These are phyloP conservation scores for Aureobasidium sp. DNA, from an alignment of 2,329 filamentous ascomycete genomes.

Conservation along the genomic window DNA sequence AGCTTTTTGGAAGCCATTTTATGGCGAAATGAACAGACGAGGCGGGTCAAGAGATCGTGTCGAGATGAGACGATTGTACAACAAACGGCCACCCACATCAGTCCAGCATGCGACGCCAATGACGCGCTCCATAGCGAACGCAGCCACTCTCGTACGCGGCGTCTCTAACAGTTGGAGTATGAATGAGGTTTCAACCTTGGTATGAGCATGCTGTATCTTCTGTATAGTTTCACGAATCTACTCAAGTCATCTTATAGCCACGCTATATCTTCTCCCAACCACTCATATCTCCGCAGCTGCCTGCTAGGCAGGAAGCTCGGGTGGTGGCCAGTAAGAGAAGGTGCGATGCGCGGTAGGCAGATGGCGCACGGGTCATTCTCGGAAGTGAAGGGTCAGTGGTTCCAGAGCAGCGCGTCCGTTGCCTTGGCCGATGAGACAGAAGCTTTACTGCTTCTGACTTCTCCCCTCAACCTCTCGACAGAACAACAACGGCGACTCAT, in stretches of 20 bases:
- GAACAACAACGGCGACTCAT: neutral
- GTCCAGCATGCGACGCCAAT: neutral
- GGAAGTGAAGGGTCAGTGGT: neutral
- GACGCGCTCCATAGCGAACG: constrained; percentile 9
- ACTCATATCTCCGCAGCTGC: neutral
- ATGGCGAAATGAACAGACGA: neutral
- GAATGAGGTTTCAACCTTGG: neutral
- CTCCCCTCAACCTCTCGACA: neutral
- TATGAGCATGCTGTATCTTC: neutral
- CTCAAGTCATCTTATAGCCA: neutral
- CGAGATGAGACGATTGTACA: constrained; percentile 6
- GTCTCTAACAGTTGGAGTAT: neutral
- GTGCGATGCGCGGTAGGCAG: neutral
- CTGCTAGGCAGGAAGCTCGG: neutral
- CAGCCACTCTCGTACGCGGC: neutral
- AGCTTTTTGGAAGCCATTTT: constrained; percentile 40
- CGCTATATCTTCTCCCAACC: no score
- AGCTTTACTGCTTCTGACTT: constrained; percentile 7
- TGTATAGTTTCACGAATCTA: neutral
- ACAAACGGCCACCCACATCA: constrained; percentile 11
- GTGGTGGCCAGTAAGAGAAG: neutral
- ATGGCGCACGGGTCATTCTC: neutral
- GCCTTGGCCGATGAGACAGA: neutral
- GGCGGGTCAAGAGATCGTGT: neutral
- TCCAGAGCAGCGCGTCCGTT: neutral